Percentiles rank a stretch among this genome's conserved stretches.
Conservation (phyloP, 1,284 basidiomycete species). For the Pseudozyma pruni region DNA sequence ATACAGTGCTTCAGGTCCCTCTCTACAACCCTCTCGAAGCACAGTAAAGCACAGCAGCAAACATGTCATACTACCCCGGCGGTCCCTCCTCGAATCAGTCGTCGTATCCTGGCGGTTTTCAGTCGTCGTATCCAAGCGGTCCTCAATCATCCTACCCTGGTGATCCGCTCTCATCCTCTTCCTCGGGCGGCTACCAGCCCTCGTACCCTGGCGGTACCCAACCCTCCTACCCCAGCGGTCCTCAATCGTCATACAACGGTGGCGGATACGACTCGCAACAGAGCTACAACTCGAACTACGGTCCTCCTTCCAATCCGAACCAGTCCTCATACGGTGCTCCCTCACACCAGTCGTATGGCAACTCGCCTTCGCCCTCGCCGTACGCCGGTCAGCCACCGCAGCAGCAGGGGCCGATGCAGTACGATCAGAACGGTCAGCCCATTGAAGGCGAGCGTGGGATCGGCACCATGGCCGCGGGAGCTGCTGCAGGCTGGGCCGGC, state of each 20-base stretch:
- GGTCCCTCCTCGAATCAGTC: slow-evolving; percentile 20
- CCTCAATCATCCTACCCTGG: slow-evolving; percentile 28
- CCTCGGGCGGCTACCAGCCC: slow-evolving; percentile 31
- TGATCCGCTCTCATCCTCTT: slow-evolving; percentile 23
- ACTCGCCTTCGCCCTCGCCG: slow-evolving; percentile 15
- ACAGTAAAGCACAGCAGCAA: too few species aligned
- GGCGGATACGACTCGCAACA: slow-evolving; percentile 15
- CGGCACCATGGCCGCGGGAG: slow-evolving; percentile 60
- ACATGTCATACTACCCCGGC: slow-evolving; percentile 27
- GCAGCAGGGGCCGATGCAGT: slow-evolving; percentile 41
- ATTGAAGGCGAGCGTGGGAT: slow-evolving; percentile 56
- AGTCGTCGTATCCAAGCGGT: slow-evolving; percentile 34
- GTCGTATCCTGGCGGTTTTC: slow-evolving; percentile 16
- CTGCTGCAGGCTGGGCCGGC: slow-evolving; percentile 49
- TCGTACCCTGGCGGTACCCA: slow-evolving; percentile 35
- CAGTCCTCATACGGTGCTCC: slow-evolving; percentile 7
- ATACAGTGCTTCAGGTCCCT: too few species aligned
- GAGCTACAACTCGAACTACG: slow-evolving; percentile 22
- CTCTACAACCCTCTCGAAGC: too few species aligned
- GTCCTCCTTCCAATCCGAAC: slow-evolving; percentile 6
- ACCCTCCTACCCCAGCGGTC: slow-evolving; percentile 22
- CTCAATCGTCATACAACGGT: slow-evolving; percentile 15
- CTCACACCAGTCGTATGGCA: slow-evolving; percentile 9
- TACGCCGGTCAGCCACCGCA: slow-evolving; percentile 10
- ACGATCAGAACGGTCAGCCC: slow-evolving; percentile 57